phyloP scores from a whole-genome alignment of 1,284 basidiomycete genomes.

The Moesziomyces parantarcticus region DNA sequence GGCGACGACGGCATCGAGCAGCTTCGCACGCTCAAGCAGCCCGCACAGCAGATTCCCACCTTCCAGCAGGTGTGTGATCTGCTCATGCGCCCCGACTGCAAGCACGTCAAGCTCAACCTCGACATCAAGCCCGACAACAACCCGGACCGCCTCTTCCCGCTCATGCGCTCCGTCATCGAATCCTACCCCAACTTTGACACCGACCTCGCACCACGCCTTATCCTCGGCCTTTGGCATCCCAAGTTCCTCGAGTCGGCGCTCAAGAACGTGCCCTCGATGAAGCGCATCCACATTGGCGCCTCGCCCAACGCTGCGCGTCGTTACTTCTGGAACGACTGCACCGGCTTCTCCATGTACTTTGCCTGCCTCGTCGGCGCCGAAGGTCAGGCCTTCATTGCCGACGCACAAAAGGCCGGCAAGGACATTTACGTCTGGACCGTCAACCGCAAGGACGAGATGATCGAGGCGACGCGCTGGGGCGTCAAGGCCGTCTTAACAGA shows the following conservation, averaged over 20 bases:
- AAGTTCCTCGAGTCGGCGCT: constrained; percentile 84
- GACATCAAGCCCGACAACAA: constrained; percentile 95
- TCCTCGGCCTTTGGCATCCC: constrained; percentile 85
- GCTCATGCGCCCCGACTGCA: constrained; percentile 62
- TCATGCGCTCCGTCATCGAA: constrained; percentile 83
- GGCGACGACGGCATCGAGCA: constrained; percentile 78
- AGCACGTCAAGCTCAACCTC: constrained; percentile 70
- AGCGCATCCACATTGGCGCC: constrained; percentile 85
- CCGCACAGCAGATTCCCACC: constrained; percentile 71
- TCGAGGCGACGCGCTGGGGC: constrained; percentile 92
- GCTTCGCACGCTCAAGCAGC: constrained; percentile 82
- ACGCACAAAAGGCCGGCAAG: constrained; percentile 84
- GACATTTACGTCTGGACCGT: constrained; percentile 94
- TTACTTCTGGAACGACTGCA: constrained; percentile 90
- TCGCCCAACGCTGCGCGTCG: constrained; percentile 76
- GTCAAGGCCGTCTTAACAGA: constrained; percentile 91
- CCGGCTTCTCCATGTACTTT: constrained; percentile 90
- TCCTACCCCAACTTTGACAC: constrained; percentile 81
- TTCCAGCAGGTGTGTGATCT: constrained; percentile 63
- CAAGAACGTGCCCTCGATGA: constrained; percentile 80
- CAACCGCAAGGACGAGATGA: constrained; percentile 90
- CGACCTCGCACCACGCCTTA: constrained; percentile 84
- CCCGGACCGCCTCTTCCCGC: constrained; percentile 83
- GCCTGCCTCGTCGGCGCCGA: constrained; percentile 78
- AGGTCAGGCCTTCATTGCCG: constrained; percentile 77